Base-by-base conservation (phyloP, 345 rosid genomes). In the Salix purpurea region DNA sequence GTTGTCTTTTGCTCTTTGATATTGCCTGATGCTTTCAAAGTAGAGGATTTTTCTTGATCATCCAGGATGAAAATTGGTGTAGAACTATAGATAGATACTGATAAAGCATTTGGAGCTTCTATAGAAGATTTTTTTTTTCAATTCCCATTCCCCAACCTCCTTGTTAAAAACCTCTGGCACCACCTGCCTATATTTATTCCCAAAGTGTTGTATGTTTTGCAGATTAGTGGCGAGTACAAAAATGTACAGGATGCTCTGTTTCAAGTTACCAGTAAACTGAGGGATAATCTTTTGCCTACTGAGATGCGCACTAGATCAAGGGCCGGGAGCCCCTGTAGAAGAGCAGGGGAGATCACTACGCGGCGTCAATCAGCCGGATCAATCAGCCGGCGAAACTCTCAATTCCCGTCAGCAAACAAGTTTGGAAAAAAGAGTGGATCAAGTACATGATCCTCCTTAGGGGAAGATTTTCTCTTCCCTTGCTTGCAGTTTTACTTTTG, bases 181-280 rank as follows among this genome's bases (percentile, higher is more conserved):
- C 32, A 74, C 58, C 67, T 78, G 26, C 26, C 61, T 40, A 40
- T 36, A 34, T 62, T 62, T 42, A 26, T 46, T 40, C n/a, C 52
- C 32, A 77, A 67, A 69, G 1, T 39, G 19, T 69, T 37, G 50
- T 60, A 32, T 26, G n/a, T 74, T 75, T 79, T 78, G 74, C 85
- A 88, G 91, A 86, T 88, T 26, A 76, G 71, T 28, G 91, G 91
- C 5, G 83, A 74, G 58, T 83, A 83, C 83, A 72, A 62, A 76
- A 76, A 69, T 39, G 89, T 86, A 70, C 85, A 83, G 69, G 81
- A 84, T 75, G 86, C 85, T 54, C 70, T 88, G 26, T 71, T 78
- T 74, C 79, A 79, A 69, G 83, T 88, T 64, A 83, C 86, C 65
- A 42, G 81, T 56, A 77, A 69, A 72, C 81, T 86, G 40, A 83